Evolutionary conservation across 805 yeast genomes (phyloP), one percentile per base, ranked within the genome.

Genomic region (Osmozyma mogii): DNA sequence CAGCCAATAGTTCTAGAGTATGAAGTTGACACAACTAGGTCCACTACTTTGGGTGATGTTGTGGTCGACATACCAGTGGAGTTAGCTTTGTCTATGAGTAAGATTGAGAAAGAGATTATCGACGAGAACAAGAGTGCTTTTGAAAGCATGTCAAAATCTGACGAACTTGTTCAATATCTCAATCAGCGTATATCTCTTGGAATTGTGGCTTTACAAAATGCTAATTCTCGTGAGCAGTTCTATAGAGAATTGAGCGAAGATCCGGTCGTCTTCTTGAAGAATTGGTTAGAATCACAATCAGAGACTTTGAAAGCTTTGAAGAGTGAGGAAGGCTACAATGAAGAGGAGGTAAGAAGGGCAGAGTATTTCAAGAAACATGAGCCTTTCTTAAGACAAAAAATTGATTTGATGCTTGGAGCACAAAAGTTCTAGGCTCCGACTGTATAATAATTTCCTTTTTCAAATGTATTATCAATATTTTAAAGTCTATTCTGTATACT

Each of bases 321-420:
- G 36, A 87, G 95, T 41, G 97, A 92, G 40, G 92, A 83, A 44
- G 89, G 88, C 7, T 82, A 78, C 56, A 78, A 78, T 49, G 96
- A 89, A 58, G 96, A 88, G 50, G 65, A 73, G 13, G 95, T 85
- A 4, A 75, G 98, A 60, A 72, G 81, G 45, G 75, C 95, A 3
- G 75, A 77, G 11, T 92, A 80, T 56, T 92, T 60, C 37, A 73
- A 76, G 24, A 88, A 84, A 45, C 84, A 84, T 37, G 67, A 63
- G 41, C 53, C 52, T 17, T 61, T 82, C 43, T 62, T 92, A 32
- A 71, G 73, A 37, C 92, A 87, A 44, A 87, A 85, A 47, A 67
- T 89, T 29, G 84, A 83, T 39, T 62, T 85, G 27, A 65, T 88
- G 42, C 60, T 87, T 41, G 79, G 78, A 29, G 63, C 78, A 10